Percentiles rank a stretch among this genome's conserved stretches.
Evolutionary conservation across 305 asterid species (phyloP).

Genomic region (Caryopteris hybrid): DNA sequence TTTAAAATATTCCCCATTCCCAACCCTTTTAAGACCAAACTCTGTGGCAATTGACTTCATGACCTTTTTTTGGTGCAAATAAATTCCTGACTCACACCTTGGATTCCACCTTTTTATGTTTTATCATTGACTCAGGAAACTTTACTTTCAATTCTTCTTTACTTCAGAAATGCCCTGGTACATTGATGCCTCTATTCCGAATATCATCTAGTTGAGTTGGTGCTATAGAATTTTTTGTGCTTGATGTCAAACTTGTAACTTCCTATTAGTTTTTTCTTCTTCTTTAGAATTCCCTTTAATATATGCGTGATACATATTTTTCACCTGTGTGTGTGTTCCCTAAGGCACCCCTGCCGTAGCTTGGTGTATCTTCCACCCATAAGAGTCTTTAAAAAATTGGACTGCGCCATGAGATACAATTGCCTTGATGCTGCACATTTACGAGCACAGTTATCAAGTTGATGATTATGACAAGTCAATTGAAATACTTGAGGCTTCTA

Average conservation of each 20-base stretch:
- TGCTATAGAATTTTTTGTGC: neutral
- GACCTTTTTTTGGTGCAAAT: neutral
- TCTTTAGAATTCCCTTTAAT: neutral
- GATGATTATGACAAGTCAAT: neutral
- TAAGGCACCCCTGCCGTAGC: neutral
- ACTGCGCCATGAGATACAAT: neutral
- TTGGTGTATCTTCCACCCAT: neutral
- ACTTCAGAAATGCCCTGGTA: neutral
- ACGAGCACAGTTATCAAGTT: neutral
- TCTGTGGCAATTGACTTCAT: neutral
- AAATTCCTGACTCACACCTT: too few relatives aligned
- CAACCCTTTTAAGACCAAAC: neutral
- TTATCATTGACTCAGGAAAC: neutral
- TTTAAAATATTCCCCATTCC: neutral
- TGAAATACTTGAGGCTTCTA: neutral
- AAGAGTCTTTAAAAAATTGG: neutral
- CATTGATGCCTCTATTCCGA: neutral
- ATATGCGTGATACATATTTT: neutral
- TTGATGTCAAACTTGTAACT: neutral
- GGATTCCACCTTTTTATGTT: neutral
- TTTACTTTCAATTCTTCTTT: neutral
- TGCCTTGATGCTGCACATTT: neutral
- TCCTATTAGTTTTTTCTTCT: neutral
- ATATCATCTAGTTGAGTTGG: neutral
- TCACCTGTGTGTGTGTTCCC: neutral